A percentile compares a stretch with the other conserved stretches of the same genome.
These are phyloP conservation scores for Sugiyamaella americana DNA, from an alignment of 805 yeast genomes.

Conservation along the genomic window DNA sequence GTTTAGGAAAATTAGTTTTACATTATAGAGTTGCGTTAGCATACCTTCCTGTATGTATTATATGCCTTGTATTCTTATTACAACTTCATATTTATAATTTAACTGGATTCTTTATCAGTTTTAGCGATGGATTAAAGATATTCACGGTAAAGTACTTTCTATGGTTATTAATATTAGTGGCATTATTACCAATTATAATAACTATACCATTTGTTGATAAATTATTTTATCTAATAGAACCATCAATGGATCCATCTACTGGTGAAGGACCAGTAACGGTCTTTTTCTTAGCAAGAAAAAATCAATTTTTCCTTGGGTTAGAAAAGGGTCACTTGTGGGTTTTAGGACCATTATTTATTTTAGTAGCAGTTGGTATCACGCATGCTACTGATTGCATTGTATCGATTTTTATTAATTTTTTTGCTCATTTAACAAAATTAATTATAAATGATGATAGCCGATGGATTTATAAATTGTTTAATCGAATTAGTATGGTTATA, in stretches of 20 bases:
- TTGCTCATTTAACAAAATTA: background rate
- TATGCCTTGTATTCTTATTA: conserved; percentile 44
- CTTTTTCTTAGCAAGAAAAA: conserved; percentile 24
- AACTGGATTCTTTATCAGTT: conserved; percentile 37
- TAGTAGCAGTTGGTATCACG: conserved; percentile 41
- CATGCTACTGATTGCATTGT: conserved; percentile 30
- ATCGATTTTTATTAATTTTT: conserved; percentile 4
- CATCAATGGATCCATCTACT: conserved; percentile 36
- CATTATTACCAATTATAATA: conserved; percentile 26
- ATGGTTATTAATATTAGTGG: conserved; percentile 23
- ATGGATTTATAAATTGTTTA: background rate
- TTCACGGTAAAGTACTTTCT: conserved; percentile 31
- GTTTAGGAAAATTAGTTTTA: conserved; percentile 59
- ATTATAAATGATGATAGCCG: background rate
- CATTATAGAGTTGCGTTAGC: conserved; percentile 69
- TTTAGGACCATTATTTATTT: conserved; percentile 53
- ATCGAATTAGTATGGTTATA: background rate
- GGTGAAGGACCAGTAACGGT: conserved; percentile 18
- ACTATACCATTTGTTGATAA: conserved; percentile 36
- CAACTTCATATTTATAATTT: conserved; percentile 47
- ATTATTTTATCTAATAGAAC: conserved; percentile 38
- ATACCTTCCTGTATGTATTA: conserved; percentile 57
- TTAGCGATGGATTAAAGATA: conserved; percentile 41
- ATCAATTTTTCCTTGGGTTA: conserved; percentile 61
- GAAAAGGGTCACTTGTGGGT: conserved; percentile 50